phyloP scores from a whole-genome alignment of 1,284 basidiomycete species.

The Erythrobasidium hasegawianum region DNA sequence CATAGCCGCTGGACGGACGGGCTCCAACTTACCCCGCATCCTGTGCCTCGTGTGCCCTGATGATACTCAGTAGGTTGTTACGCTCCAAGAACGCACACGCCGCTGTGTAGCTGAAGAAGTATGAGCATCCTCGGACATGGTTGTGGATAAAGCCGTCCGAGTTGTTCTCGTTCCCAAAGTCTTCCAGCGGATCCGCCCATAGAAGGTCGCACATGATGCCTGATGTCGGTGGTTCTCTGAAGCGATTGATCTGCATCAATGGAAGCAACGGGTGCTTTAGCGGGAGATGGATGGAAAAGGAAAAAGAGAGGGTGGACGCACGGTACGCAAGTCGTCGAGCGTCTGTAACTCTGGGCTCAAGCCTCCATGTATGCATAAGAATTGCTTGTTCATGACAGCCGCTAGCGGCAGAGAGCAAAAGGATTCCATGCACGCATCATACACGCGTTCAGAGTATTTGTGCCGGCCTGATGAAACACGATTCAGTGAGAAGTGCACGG shows the following conservation, averaged over 20 bases:
- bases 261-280: too few relatives aligned
- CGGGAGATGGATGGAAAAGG: too few relatives aligned
- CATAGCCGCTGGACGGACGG: too few relatives aligned
- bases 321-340: conserved; percentile 77
- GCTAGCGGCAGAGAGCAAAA: conserved; percentile 89
- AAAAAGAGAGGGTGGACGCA: conserved; percentile 52
- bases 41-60: conserved; percentile 90
- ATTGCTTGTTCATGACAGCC: conserved; percentile 96
- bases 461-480: conserved; percentile 73
- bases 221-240: conserved; percentile 89
- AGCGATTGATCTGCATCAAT: conserved; percentile 83
- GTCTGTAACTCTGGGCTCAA: conserved; percentile 86
- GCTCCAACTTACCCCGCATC: conserved; percentile 69
- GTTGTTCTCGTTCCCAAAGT: conserved; percentile 86
- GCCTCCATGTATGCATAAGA: conserved; percentile 91
- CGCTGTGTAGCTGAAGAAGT: conserved; percentile 94
- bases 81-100: conserved; percentile 90
- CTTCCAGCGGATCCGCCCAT: conserved; percentile 91
- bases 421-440: conserved; percentile 87
- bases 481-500: too few relatives aligned
- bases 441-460: conserved; percentile 85
- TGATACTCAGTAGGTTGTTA: conserved; percentile 92
- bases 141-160: conserved; percentile 84
- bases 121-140: conserved; percentile 90
- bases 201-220: conserved; percentile 93